Percentiles rank a stretch among this genome's conserved stretches.
phyloP scores from a whole-genome alignment of 2,329 filamentous ascomycete genomes.

The Metarhizium guizhouense region DNA sequence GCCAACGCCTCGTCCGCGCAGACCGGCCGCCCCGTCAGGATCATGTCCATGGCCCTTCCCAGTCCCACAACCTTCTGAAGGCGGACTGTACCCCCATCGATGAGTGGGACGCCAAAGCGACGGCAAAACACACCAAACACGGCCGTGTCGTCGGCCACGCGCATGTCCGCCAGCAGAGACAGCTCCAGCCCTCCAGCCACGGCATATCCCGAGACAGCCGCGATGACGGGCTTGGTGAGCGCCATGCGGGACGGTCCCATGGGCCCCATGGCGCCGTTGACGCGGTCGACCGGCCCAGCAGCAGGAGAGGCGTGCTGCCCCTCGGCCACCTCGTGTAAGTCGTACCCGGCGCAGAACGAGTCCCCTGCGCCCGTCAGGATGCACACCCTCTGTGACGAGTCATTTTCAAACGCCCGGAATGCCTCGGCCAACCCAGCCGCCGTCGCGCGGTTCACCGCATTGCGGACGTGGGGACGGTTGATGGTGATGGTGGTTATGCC shows the following conservation, averaged over 20 bases:
- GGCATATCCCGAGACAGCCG: conserved; percentile 41
- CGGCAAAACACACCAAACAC: conserved; percentile 48
- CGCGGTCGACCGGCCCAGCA: background rate
- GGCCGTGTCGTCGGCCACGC: conserved; percentile 42
- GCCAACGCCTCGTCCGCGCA: conserved; percentile 37
- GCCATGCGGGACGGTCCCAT: conserved; percentile 43
- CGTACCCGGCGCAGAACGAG: conserved; percentile 28
- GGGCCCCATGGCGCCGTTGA: conserved; percentile 25
- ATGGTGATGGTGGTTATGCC: conserved; percentile 49
- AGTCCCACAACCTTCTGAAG: conserved; percentile 42
- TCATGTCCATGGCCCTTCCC: conserved; percentile 46
- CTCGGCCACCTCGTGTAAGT: conserved; percentile 36
- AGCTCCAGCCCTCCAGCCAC: conserved; percentile 46
- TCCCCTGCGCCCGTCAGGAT: conserved; percentile 35
- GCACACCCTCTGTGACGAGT: conserved; percentile 41
- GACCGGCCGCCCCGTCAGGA: conserved; percentile 43
- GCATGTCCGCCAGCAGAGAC: conserved; percentile 41
- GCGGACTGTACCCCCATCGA: conserved; percentile 39
- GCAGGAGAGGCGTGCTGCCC: background rate
- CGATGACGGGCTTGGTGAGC: conserved; percentile 42
- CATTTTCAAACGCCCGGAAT: conserved; percentile 39
- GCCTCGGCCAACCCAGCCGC: conserved; percentile 37
- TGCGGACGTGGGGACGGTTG: conserved; percentile 38
- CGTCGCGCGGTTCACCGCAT: conserved; percentile 42
- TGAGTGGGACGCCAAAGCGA: conserved; percentile 18